A percentile compares a stretch with the other conserved stretches of the same genome.
phyloP scores from a whole-genome alignment of 202 grass and related monocot species.

The Panicum virgatum region DNA sequence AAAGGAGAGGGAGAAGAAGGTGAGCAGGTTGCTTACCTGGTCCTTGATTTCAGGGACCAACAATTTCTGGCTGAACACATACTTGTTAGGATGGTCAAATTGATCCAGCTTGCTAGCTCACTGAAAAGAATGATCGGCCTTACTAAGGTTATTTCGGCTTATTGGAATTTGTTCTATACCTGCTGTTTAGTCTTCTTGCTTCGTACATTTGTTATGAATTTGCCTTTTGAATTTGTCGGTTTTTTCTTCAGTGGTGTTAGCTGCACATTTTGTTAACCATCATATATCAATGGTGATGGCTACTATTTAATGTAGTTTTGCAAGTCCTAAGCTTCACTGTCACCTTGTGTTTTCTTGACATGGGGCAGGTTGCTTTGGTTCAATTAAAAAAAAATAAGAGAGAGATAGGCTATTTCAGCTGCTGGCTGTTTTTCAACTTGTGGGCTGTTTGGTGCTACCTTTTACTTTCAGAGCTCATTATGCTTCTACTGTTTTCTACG shows the following conservation, averaged over 20 bases:
- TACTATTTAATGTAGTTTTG: not conserved
- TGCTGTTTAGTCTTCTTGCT: not conserved
- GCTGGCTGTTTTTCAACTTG: not conserved
- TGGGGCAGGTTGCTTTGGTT: not conserved
- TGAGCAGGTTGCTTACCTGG: no score
- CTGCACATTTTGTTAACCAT: not conserved
- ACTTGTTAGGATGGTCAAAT: not conserved
- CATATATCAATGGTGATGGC: not conserved
- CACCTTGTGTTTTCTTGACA: not conserved
- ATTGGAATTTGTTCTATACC: not conserved
- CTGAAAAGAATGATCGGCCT: not conserved
- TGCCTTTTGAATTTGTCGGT: not conserved
- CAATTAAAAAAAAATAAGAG: no score
- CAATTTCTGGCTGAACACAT: no score
- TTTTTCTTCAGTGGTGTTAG: not conserved
- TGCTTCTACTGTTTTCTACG: not conserved
- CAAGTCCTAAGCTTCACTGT: not conserved
- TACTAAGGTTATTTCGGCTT: not conserved
- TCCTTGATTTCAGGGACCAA: no score
- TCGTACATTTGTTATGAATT: not conserved
- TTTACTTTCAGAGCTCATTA: not conserved
- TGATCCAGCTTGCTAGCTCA: not conserved
- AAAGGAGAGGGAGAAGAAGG: no score
- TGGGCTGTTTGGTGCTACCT: not conserved
- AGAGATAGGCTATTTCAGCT: not conserved